Evolutionary conservation across 2,329 filamentous ascomycete genomes (phyloP).

Genomic region (Magnaporthiopsis rhizophila): DNA sequence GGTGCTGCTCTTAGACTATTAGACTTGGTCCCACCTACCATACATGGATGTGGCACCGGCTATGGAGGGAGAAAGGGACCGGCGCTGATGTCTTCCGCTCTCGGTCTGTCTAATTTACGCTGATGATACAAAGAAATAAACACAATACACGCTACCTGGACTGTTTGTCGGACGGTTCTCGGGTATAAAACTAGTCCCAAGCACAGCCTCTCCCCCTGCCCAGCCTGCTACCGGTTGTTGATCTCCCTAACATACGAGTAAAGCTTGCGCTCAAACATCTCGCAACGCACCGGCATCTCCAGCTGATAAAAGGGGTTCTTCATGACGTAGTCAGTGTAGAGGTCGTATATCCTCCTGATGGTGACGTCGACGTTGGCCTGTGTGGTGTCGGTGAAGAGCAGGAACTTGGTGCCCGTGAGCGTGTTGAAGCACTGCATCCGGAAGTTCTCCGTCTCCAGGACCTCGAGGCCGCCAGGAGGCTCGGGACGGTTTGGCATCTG

Average conservation of each 20-base stretch:
- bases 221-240: conserved; percentile 42
- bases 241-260: conserved; percentile 70
- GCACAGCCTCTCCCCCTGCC: not conserved
- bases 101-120: not conserved
- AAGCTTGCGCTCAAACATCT: conserved; percentile 86
- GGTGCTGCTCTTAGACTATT: not conserved
- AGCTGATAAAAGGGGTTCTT: conserved; percentile 99
- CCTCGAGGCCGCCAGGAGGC: conserved; percentile 73
- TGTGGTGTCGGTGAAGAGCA: conserved; percentile 85
- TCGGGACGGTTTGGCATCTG: conserved; percentile 43
- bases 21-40: not conserved
- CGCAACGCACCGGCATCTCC: conserved; percentile 94
- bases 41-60: not conserved
- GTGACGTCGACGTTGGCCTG: conserved; percentile 82
- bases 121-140: not conserved
- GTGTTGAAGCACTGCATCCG: conserved; percentile 95
- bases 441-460: conserved; percentile 90
- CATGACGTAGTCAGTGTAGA: conserved; percentile 97
- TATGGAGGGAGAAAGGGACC: not conserved
- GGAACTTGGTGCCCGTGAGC: conserved; percentile 87
- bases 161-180: not conserved
- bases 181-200: not conserved
- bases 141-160: not conserved
- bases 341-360: conserved; percentile 79
- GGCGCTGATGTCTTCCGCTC: not conserved